Conservation (phyloP, 352 stramenopile species). For the Globisporangium canariense region DNA sequence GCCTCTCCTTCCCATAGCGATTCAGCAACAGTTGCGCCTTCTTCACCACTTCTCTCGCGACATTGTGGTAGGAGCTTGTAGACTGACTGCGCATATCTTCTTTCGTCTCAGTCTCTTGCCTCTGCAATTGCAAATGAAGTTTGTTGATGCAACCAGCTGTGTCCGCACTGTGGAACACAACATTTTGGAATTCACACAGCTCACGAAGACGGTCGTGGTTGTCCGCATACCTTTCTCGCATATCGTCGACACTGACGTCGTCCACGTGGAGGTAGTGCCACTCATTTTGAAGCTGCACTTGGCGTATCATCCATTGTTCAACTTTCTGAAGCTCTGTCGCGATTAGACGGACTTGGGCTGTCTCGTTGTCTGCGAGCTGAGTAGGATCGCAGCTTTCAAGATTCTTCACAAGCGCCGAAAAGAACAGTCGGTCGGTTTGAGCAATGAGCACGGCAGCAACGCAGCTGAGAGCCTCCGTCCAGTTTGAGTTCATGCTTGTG, state of each 20-base stretch:
- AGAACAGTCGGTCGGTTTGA: conserved; percentile 2
- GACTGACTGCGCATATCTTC: background rate
- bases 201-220: conserved; percentile 48
- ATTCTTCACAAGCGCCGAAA: background rate
- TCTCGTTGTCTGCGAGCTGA: conserved; percentile 1
- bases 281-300: conserved; percentile 64
- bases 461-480: conserved; percentile 13
- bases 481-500: conserved; percentile 16
- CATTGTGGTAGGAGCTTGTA: conserved; percentile 26
- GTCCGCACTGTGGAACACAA: conserved; percentile 35
- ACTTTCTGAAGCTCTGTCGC: conserved; percentile 35
- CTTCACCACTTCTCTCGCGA: conserved; percentile 24
- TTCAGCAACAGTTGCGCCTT: conserved; percentile 32
- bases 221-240: conserved; percentile 51
- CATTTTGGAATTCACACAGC: conserved; percentile 44
- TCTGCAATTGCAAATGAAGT: conserved; percentile 30
- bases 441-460: conserved; percentile 15
- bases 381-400: background rate
- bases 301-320: conserved; percentile 62
- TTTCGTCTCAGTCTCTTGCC: conserved; percentile 14
- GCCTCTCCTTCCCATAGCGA: conserved; percentile 20
- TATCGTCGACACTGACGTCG: conserved; percentile 31
- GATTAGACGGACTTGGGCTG: conserved; percentile 25
- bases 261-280: conserved; percentile 52
- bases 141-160: conserved; percentile 32